Conservation (phyloP, 1,284 basidiomycete species). For the Austroboletus olivaceoglutinosus region DNA sequence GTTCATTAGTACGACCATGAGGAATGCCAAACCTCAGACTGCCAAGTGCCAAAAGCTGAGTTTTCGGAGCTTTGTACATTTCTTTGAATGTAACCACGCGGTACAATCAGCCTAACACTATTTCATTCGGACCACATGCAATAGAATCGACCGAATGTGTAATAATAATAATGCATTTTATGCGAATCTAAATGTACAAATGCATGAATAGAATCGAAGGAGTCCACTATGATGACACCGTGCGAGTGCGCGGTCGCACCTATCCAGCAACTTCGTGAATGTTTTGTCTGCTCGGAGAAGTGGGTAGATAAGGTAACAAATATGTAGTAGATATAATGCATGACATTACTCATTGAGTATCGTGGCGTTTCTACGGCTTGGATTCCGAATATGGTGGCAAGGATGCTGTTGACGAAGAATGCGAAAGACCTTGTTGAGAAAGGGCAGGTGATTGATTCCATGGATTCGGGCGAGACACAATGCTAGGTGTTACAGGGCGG, state of each 20-base stretch:
- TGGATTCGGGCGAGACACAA: slow-evolving; percentile 15
- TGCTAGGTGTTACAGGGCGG: slow-evolving; percentile 60
- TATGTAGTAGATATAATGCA: slow-evolving; percentile 12
- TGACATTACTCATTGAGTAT: slow-evolving; percentile 2
- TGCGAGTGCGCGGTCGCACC: neutral
- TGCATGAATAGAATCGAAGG: neutral
- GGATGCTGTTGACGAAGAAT: slow-evolving; percentile 34
- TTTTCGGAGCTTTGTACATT: too few species aligned
- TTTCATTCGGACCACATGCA: too few species aligned
- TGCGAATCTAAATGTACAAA: neutral
- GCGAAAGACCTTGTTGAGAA: slow-evolving; percentile 12
- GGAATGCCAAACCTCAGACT: neutral
- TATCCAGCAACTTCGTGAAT: neutral
- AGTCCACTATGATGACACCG: neutral
- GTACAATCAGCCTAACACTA: too few species aligned
- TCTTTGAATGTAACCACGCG: too few species aligned
- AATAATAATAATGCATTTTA: neutral
- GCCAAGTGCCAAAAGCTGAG: too few species aligned
- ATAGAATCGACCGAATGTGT: neutral
- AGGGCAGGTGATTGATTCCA: slow-evolving; percentile 22
- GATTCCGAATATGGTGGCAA: slow-evolving; percentile 32
- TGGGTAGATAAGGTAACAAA: slow-evolving; percentile 21
- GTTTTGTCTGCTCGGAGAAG: slow-evolving; percentile 5
- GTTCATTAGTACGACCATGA: slow-evolving; percentile 10
- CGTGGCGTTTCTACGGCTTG: slow-evolving; percentile 18